Conservation (phyloP, 768 basidiomycete species). For the Dictyophora rubrovolvata region DNA sequence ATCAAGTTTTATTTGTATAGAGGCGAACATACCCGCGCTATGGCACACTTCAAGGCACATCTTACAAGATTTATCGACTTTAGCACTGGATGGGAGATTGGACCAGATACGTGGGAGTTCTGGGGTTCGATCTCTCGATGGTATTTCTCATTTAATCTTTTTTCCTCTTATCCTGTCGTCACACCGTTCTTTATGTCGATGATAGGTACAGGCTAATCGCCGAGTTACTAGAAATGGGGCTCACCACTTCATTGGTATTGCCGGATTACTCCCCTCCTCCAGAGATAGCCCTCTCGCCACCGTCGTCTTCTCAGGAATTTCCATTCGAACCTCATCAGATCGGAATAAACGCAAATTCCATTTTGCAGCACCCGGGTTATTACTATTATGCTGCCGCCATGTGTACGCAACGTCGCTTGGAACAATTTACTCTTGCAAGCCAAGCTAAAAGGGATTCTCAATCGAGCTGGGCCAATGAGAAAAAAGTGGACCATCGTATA, state of each 20-base stretch:
- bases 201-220: constrained; percentile 78
- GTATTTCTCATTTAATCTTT: constrained; percentile 34
- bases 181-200: neutral
- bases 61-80: constrained; percentile 79
- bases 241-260: constrained; percentile 40
- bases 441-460: constrained; percentile 3
- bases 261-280: constrained; percentile 44
- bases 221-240: constrained; percentile 78
- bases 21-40: constrained; percentile 72
- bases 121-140: constrained; percentile 96
- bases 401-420: constrained; percentile 69
- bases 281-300: constrained; percentile 19
- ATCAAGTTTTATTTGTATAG: constrained; percentile 88
- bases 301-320: constrained; percentile 20
- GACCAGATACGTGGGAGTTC: constrained; percentile 92
- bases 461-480: constrained; percentile 72
- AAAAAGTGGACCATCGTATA: constrained; percentile 80
- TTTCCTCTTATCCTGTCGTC: neutral
- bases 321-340: constrained; percentile 44
- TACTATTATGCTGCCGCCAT: constrained; percentile 86
- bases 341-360: constrained; percentile 70
- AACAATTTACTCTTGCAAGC: constrained; percentile 37
- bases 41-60: constrained; percentile 79
- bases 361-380: constrained; percentile 84
- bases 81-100: constrained; percentile 81